These are phyloP conservation scores for Ascochyta clinopodiicola DNA, from an alignment of 2,329 filamentous ascomycete species.

Conservation along the genomic window DNA sequence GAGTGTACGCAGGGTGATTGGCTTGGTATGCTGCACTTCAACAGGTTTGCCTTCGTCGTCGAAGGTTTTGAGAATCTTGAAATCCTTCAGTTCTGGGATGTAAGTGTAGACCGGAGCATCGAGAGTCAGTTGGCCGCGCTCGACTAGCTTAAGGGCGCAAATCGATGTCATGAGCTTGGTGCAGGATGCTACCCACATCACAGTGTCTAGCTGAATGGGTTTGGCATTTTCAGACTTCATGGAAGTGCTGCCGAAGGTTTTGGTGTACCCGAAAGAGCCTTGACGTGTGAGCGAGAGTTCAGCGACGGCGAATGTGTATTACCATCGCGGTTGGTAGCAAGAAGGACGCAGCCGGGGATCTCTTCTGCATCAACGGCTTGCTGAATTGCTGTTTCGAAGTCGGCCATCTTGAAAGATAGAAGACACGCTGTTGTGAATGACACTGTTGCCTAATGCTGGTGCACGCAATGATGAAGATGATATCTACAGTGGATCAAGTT, in stretches of 20 bases:
- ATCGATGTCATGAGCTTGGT: slow-evolving; percentile 50
- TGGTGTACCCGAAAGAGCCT: slow-evolving; percentile 40
- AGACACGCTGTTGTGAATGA: not conserved
- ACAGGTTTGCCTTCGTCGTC: slow-evolving; percentile 34
- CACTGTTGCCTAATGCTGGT: not conserved
- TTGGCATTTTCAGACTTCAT: slow-evolving; percentile 8
- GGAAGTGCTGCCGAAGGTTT: slow-evolving; percentile 43
- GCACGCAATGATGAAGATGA: not conserved
- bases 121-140: slow-evolving; percentile 39
- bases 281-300: not conserved
- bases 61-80: slow-evolving; percentile 35
- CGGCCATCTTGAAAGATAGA: not conserved
- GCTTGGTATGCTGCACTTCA: slow-evolving; percentile 26
- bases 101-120: slow-evolving; percentile 42
- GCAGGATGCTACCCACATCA: slow-evolving; percentile 50
- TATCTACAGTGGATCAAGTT: not conserved
- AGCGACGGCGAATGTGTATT: not conserved
- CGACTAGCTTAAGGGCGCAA: slow-evolving; percentile 44
- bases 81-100: slow-evolving; percentile 42
- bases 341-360: slow-evolving; percentile 31
- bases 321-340: slow-evolving; percentile 34
- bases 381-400: slow-evolving; percentile 31
- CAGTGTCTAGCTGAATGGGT: slow-evolving; percentile 20
- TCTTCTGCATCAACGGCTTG: slow-evolving; percentile 25
- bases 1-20: slow-evolving; percentile 48